These are phyloP conservation scores for Falciphora oryzae DNA, from an alignment of 2,329 filamentous ascomycete species.

Conservation along the genomic window DNA sequence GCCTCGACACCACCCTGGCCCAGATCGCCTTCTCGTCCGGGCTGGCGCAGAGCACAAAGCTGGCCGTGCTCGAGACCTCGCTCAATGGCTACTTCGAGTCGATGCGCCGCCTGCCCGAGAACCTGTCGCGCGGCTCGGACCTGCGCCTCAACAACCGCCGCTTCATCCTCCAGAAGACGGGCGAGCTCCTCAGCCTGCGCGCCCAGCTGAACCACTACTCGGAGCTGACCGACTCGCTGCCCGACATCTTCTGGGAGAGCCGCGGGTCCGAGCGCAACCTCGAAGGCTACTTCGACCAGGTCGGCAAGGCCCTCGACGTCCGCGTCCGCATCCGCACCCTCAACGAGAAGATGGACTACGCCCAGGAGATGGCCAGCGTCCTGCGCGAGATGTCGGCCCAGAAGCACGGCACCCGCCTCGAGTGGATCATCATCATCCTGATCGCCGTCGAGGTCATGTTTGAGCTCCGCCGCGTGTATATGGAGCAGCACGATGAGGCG, in stretches of 20 bases:
- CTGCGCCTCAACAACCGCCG: slow-evolving; percentile 50
- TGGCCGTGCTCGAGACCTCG: slow-evolving; percentile 82
- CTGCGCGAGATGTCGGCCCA: slow-evolving; percentile 84
- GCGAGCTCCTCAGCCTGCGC: slow-evolving; percentile 80
- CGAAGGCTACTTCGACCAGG: slow-evolving; percentile 92
- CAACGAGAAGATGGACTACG: slow-evolving; percentile 98
- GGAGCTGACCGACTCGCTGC: slow-evolving; percentile 88
- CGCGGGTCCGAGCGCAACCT: slow-evolving; percentile 67
- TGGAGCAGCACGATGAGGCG: slow-evolving; percentile 12
- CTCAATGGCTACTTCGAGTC: slow-evolving; percentile 81
- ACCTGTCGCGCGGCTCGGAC: slow-evolving; percentile 59
- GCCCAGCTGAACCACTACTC: slow-evolving; percentile 96
- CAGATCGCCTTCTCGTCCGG: slow-evolving; percentile 97
- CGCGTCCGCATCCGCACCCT: slow-evolving; percentile 83
- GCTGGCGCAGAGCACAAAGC: slow-evolving; percentile 84
- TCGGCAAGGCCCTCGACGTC: slow-evolving; percentile 84
- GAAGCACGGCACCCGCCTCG: slow-evolving; percentile 79
- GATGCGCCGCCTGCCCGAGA: slow-evolving; percentile 73
- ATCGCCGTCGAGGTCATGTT: slow-evolving; percentile 91
- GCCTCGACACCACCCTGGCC: slow-evolving; percentile 63
- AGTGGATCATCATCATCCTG: slow-evolving; percentile 93
- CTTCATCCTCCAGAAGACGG: slow-evolving; percentile 89
- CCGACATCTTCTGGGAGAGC: slow-evolving; percentile 95
- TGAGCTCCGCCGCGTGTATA: slow-evolving; percentile 68
- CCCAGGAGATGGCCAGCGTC: slow-evolving; percentile 88